Conservation (phyloP, 176 grass and related monocot genomes). For the Avena sativa region DNA sequence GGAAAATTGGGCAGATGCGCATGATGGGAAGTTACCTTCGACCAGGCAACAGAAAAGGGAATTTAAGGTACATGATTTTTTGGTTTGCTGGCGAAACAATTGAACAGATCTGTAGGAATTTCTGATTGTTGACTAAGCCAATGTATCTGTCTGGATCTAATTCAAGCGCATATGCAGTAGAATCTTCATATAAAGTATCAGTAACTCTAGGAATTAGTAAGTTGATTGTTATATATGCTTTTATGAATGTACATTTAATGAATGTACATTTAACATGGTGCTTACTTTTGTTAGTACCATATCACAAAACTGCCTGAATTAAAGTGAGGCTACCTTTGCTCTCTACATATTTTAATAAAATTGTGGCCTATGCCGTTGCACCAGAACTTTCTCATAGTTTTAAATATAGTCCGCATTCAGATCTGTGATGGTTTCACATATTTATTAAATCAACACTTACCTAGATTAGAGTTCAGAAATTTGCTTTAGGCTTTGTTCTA, state of each 20-base stretch:
- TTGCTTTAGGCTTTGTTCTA: slow-evolving; percentile 10
- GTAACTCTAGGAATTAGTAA: slow-evolving; percentile 82
- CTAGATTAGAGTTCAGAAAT: background rate
- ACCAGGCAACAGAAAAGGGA: slow-evolving; percentile 97
- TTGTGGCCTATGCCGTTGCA: background rate
- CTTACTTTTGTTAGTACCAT: background rate
- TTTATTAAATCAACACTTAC: slow-evolving; percentile 34
- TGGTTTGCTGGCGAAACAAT: background rate
- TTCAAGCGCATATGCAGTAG: slow-evolving; percentile 86
- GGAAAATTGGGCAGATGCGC: slow-evolving; percentile 83
- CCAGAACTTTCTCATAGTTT: background rate
- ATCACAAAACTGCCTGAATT: slow-evolving; percentile 2
- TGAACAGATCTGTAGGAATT: background rate
- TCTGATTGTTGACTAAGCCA: slow-evolving; percentile 33
- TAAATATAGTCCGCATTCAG: background rate
- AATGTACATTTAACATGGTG: slow-evolving; percentile 13
- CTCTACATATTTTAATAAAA: slow-evolving; percentile 35
- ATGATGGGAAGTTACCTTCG: slow-evolving; percentile 75
- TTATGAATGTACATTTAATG: slow-evolving; percentile 4
- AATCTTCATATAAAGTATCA: slow-evolving; percentile 95
- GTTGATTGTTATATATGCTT: slow-evolving; percentile 41
- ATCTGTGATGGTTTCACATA: background rate
- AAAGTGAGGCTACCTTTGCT: background rate
- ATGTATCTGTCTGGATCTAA: slow-evolving; percentile 70
- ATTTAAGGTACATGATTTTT: slow-evolving; percentile 73